These are phyloP conservation scores for Parsonsia alboflavescens DNA, from an alignment of 257 asterid genomes.

Conservation along the genomic window DNA sequence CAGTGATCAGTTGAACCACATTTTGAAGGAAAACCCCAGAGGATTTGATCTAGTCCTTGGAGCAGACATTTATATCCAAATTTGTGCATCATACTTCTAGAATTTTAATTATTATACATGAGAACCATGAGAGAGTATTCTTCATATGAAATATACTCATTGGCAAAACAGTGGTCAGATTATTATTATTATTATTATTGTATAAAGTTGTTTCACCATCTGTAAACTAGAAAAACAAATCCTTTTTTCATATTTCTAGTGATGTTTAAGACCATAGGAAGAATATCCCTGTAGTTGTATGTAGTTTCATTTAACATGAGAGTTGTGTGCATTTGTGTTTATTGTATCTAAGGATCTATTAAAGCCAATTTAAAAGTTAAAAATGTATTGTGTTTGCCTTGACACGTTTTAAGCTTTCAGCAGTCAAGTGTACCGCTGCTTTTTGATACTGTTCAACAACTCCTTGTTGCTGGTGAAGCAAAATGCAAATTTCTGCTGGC, in stretches of 20 bases:
- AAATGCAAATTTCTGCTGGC: conserved; percentile 75
- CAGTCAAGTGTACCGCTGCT: conserved; percentile 75
- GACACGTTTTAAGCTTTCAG: conserved; percentile 71
- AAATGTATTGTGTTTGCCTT: conserved; percentile 32
- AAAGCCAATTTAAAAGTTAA: not conserved
- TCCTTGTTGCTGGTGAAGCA: conserved; percentile 39
- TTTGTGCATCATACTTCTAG: conserved; percentile 14
- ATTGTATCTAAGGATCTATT: not conserved
- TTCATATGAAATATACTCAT: not conserved
- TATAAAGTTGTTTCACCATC: not conserved
- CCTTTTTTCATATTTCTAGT: not conserved
- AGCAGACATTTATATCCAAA: conserved; percentile 95
- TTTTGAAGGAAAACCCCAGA: conserved; percentile 48
- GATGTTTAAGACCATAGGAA: not conserved
- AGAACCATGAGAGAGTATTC: not conserved
- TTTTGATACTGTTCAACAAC: conserved; percentile 63
- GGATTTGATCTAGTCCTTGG: conserved; percentile 94
- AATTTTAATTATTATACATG: not conserved
- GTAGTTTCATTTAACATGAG: not conserved
- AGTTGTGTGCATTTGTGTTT: not conserved
- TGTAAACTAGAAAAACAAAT: not conserved
- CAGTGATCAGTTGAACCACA: conserved; percentile 53
- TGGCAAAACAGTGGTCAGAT: not conserved
- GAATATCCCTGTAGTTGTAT: not conserved
- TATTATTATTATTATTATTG: not conserved